Conservation (phyloP, 495 filamentous ascomycete species). For the Xylaria venustula region DNA sequence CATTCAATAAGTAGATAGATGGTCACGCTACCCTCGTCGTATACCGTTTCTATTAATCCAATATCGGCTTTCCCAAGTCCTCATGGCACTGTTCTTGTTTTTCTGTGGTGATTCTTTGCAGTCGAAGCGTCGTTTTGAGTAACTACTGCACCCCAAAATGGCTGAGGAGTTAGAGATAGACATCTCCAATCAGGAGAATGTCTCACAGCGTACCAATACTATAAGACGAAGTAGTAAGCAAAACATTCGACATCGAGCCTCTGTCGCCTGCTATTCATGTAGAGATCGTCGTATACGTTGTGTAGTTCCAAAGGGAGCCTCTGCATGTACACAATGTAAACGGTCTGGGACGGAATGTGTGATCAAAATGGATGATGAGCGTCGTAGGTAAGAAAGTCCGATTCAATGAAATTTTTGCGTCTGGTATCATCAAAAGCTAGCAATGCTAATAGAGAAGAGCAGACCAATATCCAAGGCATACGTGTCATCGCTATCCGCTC, state of each 20-base stretch:
- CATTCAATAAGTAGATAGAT: background rate
- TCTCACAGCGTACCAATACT: conserved; percentile 21
- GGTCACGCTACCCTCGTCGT: conserved; percentile 1
- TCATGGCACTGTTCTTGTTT: conserved; percentile 8
- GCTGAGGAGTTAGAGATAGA: conserved; percentile 18
- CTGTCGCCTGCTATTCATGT: conserved; percentile 41
- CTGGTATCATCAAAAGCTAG: background rate
- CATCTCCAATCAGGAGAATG: conserved; percentile 27
- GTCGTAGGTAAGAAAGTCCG: conserved; percentile 40
- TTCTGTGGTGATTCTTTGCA: conserved; percentile 2
- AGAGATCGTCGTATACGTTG: conserved; percentile 56
- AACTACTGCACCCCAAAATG: background rate
- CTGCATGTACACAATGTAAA: conserved; percentile 54
- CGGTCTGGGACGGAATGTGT: conserved; percentile 49
- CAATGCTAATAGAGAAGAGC: background rate
- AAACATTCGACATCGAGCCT: conserved; percentile 39
- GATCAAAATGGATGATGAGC: conserved; percentile 58
- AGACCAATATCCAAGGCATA: conserved; percentile 58
- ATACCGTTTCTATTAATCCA: background rate
- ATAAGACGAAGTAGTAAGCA: conserved; percentile 28
- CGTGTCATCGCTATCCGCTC: conserved; percentile 53
- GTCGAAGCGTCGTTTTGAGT: background rate
- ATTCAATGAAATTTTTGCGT: background rate
- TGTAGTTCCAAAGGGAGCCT: conserved; percentile 51
- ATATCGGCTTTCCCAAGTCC: background rate